phyloP scores from a whole-genome alignment of 2,329 filamentous ascomycete genomes.

The Pseudohalonectria lignicola region DNA sequence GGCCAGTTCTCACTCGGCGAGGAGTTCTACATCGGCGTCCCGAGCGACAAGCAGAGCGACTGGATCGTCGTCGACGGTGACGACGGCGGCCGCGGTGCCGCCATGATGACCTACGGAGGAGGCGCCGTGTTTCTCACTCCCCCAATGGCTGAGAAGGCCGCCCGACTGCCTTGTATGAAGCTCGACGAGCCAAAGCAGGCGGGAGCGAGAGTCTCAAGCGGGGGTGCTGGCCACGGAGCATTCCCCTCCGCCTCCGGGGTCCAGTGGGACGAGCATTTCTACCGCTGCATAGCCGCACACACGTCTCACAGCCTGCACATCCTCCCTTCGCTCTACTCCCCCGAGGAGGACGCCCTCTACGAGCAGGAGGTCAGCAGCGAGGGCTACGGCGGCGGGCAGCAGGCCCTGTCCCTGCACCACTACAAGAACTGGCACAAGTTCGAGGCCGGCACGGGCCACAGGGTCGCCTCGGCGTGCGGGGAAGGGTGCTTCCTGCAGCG shows the following conservation, averaged over 20 bases:
- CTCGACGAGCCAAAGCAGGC: conserved; percentile 4
- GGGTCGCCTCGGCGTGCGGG: conserved; percentile 29
- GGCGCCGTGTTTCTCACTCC: conserved; percentile 30
- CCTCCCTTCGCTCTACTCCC: conserved; percentile 30
- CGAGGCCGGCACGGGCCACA: conserved; percentile 27
- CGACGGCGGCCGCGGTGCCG: conserved; percentile 15
- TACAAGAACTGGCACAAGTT: conserved; percentile 25
- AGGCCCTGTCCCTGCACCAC: conserved; percentile 29
- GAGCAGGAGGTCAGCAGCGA: conserved; percentile 22
- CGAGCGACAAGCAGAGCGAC: conserved; percentile 27
- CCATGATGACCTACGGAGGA: conserved; percentile 29
- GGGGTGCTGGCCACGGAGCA: background rate
- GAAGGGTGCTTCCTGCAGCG: conserved; percentile 35
- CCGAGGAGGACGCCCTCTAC: conserved; percentile 20
- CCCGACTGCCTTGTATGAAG: conserved; percentile 25
- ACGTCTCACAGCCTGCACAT: conserved; percentile 26
- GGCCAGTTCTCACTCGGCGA: conserved; percentile 18
- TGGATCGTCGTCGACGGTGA: conserved; percentile 24
- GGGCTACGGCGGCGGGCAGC: conserved; percentile 19
- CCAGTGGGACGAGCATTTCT: conserved; percentile 29
- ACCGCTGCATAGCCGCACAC: conserved; percentile 24
- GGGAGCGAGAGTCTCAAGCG: conserved; percentile 3
- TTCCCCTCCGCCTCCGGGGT: conserved; percentile 10
- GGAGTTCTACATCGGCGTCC: conserved; percentile 29
- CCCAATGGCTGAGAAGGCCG: conserved; percentile 19